A percentile compares a stretch with the other conserved stretches of the same genome.
Conservation (phyloP, 176 grass and related monocot species). For the Hyparrhenia diplandra region DNA sequence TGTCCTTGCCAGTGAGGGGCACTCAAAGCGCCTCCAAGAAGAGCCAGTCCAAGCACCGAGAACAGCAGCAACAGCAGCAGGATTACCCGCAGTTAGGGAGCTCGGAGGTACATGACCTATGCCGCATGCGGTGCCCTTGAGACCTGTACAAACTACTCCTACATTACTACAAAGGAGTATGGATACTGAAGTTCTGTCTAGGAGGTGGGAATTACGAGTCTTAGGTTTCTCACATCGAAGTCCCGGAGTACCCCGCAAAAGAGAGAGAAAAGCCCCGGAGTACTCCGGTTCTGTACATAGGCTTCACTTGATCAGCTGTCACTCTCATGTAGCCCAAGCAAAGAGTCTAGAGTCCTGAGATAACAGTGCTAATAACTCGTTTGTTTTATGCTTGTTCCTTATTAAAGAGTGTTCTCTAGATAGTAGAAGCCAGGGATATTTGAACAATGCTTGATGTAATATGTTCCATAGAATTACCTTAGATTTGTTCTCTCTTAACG, state of each 20-base stretch:
- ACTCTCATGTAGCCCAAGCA: slow-evolving; percentile 32
- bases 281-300: slow-evolving; percentile 74
- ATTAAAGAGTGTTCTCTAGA: slow-evolving; percentile 28
- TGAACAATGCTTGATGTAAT: slow-evolving; percentile 29
- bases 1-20: slow-evolving; percentile 23
- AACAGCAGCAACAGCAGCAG: slow-evolving; percentile 26
- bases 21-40: slow-evolving; percentile 56
- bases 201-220: slow-evolving; percentile 17
- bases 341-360: slow-evolving; percentile 36
- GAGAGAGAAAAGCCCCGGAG: slow-evolving; percentile 1
- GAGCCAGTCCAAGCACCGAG: slow-evolving; percentile 42
- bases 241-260: not conserved
- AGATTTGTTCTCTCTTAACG: slow-evolving; percentile 13
- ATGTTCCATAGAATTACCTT: slow-evolving; percentile 36
- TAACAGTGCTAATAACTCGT: slow-evolving; percentile 37
- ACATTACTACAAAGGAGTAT: slow-evolving; percentile 23
- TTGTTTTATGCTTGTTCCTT: slow-evolving; percentile 28
- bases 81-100: slow-evolving; percentile 51
- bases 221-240: slow-evolving; percentile 41
- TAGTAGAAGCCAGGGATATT: slow-evolving; percentile 20
- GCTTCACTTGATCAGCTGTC: slow-evolving; percentile 36
- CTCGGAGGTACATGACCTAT: slow-evolving; percentile 54
- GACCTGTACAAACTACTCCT: slow-evolving; percentile 6
- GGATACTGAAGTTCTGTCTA: slow-evolving; percentile 39
- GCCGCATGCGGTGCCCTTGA: slow-evolving; percentile 67